Evolutionary conservation across 139 green algal species (phyloP).

Genomic region (Haematococcus lacustris): DNA sequence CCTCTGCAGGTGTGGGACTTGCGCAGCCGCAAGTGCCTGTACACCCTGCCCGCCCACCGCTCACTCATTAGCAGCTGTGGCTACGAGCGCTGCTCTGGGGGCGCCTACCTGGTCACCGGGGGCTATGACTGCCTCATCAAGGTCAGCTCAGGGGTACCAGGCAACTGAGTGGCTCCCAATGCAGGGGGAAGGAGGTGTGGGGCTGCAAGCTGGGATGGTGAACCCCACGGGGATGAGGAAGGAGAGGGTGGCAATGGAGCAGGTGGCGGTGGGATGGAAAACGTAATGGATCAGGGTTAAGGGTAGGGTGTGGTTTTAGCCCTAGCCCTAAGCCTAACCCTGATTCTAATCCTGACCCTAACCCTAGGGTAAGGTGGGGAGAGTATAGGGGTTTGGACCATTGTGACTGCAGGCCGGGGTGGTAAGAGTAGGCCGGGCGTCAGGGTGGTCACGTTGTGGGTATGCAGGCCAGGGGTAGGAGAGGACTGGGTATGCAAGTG

Average conservation of each 20-base stretch:
- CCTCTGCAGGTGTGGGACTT: conserved; percentile 78
- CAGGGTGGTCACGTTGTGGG: too few species aligned
- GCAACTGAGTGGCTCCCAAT: not conserved
- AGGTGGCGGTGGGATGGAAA: not conserved
- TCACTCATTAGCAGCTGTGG: conserved; percentile 55
- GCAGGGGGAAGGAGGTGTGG: not conserved
- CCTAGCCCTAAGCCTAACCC: too few species aligned
- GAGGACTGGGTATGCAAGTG: too few species aligned
- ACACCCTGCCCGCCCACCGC: conserved; percentile 74
- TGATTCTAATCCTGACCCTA: too few species aligned
- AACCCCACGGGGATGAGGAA: not conserved
- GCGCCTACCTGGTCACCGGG: conserved; percentile 66
- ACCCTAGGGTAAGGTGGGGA: too few species aligned
- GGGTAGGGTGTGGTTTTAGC: not conserved
- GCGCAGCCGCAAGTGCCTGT: conserved; percentile 60
- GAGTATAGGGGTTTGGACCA: too few species aligned
- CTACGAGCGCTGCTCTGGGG: conserved; percentile 27
- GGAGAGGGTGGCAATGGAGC: not conserved
- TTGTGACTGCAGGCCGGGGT: too few species aligned
- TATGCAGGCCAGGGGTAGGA: too few species aligned
- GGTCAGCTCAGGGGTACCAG: conserved; percentile 24
- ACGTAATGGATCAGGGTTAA: not conserved
- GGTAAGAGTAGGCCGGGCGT: too few species aligned
- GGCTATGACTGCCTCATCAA: conserved; percentile 68
- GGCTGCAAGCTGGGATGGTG: not conserved